A percentile compares a stretch with the other conserved stretches of the same genome.
Evolutionary conservation across 2,329 filamentous ascomycete genomes (phyloP).

Genomic region (Aspergillus eucalypticola): DNA sequence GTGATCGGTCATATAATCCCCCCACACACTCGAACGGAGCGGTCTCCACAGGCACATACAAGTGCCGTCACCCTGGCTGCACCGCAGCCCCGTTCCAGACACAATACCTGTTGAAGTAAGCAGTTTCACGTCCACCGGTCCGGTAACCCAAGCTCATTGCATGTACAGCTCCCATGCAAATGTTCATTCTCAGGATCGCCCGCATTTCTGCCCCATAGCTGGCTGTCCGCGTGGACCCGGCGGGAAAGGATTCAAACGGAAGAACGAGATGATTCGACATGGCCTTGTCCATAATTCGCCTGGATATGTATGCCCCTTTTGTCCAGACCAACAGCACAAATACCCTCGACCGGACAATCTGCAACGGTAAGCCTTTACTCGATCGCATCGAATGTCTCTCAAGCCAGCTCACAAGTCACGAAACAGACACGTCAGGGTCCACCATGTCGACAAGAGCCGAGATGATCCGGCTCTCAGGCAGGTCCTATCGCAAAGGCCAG

Average conservation of each 20-base stretch:
- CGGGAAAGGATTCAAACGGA: conserved; percentile 68
- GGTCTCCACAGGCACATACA: conserved; percentile 41
- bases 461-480: conserved; percentile 79
- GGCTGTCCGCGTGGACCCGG: conserved; percentile 60
- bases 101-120: conserved; percentile 65
- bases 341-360: conserved; percentile 95
- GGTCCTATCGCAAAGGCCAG: conserved; percentile 80
- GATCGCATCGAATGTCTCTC: not conserved
- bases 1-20: conserved; percentile 27
- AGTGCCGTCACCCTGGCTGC: conserved; percentile 59
- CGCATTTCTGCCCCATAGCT: conserved; percentile 63
- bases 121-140: conserved; percentile 6
- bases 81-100: conserved; percentile 63
- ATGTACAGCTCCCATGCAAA: conserved; percentile 53
- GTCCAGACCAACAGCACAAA: conserved; percentile 87
- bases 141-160: not conserved
- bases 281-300: conserved; percentile 92
- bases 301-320: conserved; percentile 95
- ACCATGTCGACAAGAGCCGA: conserved; percentile 86
- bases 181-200: conserved; percentile 63
- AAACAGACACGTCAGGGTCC: conserved; percentile 84
- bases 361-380: conserved; percentile 66
- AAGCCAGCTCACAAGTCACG: conserved; percentile 3
- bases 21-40: conserved; percentile 28
- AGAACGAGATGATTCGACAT: conserved; percentile 71